Percentiles rank a stretch among this genome's conserved stretches.
These are phyloP conservation scores for Cinnamomum micranthum DNA, from an alignment of 164 flowering plant species.

Conservation along the genomic window DNA sequence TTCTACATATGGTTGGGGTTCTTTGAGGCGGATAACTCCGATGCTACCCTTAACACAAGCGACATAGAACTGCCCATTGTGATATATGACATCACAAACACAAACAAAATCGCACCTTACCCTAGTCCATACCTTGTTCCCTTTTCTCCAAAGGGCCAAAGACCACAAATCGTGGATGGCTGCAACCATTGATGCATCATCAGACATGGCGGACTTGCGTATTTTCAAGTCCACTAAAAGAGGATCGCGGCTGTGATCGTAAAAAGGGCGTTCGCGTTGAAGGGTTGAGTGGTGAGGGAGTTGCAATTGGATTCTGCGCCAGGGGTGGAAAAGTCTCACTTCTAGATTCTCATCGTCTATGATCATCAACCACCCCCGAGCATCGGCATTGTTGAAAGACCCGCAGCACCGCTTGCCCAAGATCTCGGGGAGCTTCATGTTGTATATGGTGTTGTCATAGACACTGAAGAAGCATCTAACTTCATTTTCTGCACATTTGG, in stretches of 20 bases:
- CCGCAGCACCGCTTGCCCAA: neutral
- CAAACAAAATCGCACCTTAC: neutral
- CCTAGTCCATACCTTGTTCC: conserved; percentile 47
- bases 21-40: conserved; percentile 27
- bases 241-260: neutral
- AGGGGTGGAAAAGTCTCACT: neutral
- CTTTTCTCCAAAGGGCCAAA: conserved; percentile 50
- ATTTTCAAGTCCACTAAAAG: neutral
- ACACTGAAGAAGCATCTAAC: neutral
- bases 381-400: neutral
- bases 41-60: conserved; percentile 54
- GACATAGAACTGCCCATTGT: conserved; percentile 48
- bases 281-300: neutral
- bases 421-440: neutral
- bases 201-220: conserved; percentile 30
- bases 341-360: neutral
- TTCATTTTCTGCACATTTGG: no score
- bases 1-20: conserved; percentile 10
- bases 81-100: conserved; percentile 62
- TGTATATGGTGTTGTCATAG: neutral
- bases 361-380: neutral
- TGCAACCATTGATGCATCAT: conserved; percentile 27
- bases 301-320: neutral
- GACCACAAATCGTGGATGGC: conserved; percentile 72
- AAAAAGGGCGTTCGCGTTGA: neutral